Evolutionary conservation across 257 asterid species (phyloP).

Genomic region (Linaria vulgaris): DNA sequence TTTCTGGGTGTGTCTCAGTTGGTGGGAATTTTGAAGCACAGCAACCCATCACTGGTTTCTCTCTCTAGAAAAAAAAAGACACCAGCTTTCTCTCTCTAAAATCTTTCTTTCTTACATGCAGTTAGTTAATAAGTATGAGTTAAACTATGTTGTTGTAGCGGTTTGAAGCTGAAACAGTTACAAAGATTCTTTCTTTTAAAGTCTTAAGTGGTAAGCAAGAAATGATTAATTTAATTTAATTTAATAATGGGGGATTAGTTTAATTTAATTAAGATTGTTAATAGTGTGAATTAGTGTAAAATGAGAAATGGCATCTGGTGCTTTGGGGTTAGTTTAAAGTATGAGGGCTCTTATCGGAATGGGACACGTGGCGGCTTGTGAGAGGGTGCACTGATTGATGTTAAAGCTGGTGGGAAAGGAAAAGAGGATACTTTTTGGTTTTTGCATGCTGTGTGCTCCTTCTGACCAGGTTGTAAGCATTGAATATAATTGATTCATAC

Average conservation of each 20-base stretch:
- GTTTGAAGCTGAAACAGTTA: neutral
- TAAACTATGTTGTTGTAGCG: too few relatives aligned
- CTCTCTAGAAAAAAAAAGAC: constrained; percentile 1
- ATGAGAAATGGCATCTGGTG: constrained; percentile 23
- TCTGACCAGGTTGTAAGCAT: neutral
- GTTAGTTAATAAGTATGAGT: neutral
- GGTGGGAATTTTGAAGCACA: constrained; percentile 40
- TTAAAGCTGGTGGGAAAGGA: neutral
- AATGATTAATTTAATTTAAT: neutral
- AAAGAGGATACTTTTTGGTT: neutral
- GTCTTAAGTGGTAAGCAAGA: neutral
- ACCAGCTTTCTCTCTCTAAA: constrained; percentile 12
- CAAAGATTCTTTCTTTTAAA: neutral
- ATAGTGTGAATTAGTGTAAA: constrained; percentile 28
- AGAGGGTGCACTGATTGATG: constrained; percentile 11
- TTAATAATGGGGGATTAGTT: constrained; percentile 13
- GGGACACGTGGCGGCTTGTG: constrained; percentile 30
- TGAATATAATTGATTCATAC: neutral
- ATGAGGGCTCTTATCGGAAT: constrained; percentile 33
- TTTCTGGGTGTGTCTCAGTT: constrained; percentile 44
- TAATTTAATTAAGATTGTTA: constrained; percentile 22
- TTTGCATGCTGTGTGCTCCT: constrained; percentile 6
- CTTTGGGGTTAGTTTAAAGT: neutral
- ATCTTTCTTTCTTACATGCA: constrained; percentile 31
- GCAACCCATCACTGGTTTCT: constrained; percentile 51